Evolutionary conservation across 371 early-diverging fungal species (phyloP).

Genomic region (Rhizopus sp.): DNA sequence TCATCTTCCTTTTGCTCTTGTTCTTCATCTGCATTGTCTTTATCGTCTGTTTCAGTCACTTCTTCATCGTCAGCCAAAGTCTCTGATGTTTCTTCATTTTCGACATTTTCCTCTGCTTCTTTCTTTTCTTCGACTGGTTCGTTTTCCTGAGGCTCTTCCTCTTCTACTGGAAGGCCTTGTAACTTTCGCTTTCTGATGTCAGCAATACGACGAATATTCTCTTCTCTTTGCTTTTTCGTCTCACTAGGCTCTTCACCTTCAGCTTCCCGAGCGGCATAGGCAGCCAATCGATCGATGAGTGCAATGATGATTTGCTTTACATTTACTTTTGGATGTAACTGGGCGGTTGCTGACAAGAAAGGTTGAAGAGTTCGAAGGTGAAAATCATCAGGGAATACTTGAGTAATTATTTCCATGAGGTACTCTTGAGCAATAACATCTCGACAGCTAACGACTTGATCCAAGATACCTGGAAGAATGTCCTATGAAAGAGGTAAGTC

Average conservation of each 20-base stretch:
- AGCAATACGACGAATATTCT: constrained; percentile 28
- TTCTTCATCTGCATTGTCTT: constrained; percentile 24
- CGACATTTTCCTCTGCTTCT: constrained; percentile 7
- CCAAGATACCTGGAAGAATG: constrained; percentile 83
- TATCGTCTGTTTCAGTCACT: constrained; percentile 17
- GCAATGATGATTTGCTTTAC: constrained; percentile 93
- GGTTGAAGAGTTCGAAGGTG: constrained; percentile 89
- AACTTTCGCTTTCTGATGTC: constrained; percentile 30
- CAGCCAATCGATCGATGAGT: constrained; percentile 85
- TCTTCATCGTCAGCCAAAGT: constrained; percentile 22
- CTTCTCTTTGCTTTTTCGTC: constrained; percentile 25
- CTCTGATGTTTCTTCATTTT: constrained; percentile 16
- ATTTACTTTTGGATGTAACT: constrained; percentile 88
- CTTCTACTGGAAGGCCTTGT: constrained; percentile 20
- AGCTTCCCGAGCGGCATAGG: constrained; percentile 62
- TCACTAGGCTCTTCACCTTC: constrained; percentile 37
- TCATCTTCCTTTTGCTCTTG: constrained; percentile 29
- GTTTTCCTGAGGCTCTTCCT: constrained; percentile 30
- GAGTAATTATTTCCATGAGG: constrained; percentile 96
- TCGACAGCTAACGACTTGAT: constrained; percentile 93
- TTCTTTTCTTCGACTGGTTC: constrained; percentile 10
- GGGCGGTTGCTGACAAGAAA: constrained; percentile 87
- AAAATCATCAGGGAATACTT: constrained; percentile 96
- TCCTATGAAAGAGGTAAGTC: not conserved
- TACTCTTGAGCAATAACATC: constrained; percentile 99